Evolutionary conservation across 1,139 yeast genomes (phyloP).

Genomic region (Petasospora fabianii): DNA sequence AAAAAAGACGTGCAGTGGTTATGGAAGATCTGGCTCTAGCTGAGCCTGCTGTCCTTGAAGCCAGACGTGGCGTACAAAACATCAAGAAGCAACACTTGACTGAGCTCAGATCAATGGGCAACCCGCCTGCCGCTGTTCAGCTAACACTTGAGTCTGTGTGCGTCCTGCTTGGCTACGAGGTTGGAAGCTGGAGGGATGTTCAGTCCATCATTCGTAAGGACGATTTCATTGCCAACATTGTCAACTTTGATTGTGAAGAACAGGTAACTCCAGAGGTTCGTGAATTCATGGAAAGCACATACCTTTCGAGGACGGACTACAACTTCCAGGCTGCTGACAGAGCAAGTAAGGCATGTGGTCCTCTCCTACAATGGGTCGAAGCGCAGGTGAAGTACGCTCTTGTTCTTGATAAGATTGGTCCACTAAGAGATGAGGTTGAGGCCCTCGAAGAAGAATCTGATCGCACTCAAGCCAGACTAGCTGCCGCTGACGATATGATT

Average conservation of each 20-base stretch:
- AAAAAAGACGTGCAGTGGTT: conserved; percentile 52
- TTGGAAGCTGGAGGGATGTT: conserved; percentile 75
- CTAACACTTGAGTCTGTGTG: conserved; percentile 88
- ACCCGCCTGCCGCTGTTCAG: conserved; percentile 89
- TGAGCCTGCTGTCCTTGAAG: conserved; percentile 82
- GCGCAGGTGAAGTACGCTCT: conserved; percentile 77
- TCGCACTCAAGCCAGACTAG: conserved; percentile 62
- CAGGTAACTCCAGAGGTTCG: conserved; percentile 56
- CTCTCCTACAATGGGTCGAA: conserved; percentile 81
- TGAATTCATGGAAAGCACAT: conserved; percentile 52
- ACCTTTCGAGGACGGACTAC: conserved; percentile 60
- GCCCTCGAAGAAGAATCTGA: conserved; percentile 56
- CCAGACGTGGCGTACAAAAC: conserved; percentile 82
- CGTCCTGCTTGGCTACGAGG: conserved; percentile 69
- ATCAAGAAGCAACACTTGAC: conserved; percentile 91
- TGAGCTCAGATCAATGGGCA: conserved; percentile 82
- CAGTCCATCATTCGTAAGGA: conserved; percentile 78
- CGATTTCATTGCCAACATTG: conserved; percentile 83
- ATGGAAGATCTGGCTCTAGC: conserved; percentile 64
- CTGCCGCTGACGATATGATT: conserved; percentile 81
- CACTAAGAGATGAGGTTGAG: conserved; percentile 65
- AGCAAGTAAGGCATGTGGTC: conserved; percentile 96
- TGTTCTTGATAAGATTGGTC: conserved; percentile 69
- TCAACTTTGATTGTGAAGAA: conserved; percentile 61
- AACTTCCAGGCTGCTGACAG: conserved; percentile 74